Conservation (phyloP, 768 basidiomycete species). For the Pisolithus sp. region DNA sequence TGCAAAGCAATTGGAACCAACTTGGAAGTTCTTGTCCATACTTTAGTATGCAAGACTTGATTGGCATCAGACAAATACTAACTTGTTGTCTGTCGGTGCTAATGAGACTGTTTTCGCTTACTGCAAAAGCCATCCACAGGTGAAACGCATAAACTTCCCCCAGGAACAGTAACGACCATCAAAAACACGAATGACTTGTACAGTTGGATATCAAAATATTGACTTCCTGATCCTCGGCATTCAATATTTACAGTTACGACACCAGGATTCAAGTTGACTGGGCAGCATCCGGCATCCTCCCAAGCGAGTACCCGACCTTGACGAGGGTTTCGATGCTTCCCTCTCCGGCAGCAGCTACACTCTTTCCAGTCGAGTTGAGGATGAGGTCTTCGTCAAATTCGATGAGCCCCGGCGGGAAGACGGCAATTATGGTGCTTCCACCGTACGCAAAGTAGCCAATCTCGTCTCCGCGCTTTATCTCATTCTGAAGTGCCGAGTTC, state of each 20-base stretch:
- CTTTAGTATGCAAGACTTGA: too few relatives aligned
- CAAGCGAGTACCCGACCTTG: slow-evolving; percentile 34
- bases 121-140: too few relatives aligned
- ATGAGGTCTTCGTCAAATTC: slow-evolving; percentile 61
- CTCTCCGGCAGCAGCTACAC: neutral
- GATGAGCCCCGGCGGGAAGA: slow-evolving; percentile 51
- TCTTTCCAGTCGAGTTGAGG: slow-evolving; percentile 37
- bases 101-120: too few relatives aligned
- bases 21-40: too few relatives aligned
- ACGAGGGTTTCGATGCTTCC: slow-evolving; percentile 60
- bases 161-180: too few relatives aligned
- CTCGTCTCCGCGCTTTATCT: slow-evolving; percentile 57
- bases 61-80: too few relatives aligned
- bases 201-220: too few relatives aligned
- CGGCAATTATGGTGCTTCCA: slow-evolving; percentile 61
- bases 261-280: neutral
- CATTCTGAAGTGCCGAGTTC: slow-evolving; percentile 24
- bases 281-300: slow-evolving; percentile 5
- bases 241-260: neutral
- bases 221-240: neutral
- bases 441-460: slow-evolving; percentile 69
- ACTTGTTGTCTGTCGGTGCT: too few relatives aligned
- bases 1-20: too few relatives aligned
- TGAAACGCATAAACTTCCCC: too few relatives aligned
- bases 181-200: too few relatives aligned